A percentile compares a stretch with the other conserved stretches of the same genome.
Conservation (phyloP, 106 monocot species). For the Dioscorea zingiberensis region DNA sequence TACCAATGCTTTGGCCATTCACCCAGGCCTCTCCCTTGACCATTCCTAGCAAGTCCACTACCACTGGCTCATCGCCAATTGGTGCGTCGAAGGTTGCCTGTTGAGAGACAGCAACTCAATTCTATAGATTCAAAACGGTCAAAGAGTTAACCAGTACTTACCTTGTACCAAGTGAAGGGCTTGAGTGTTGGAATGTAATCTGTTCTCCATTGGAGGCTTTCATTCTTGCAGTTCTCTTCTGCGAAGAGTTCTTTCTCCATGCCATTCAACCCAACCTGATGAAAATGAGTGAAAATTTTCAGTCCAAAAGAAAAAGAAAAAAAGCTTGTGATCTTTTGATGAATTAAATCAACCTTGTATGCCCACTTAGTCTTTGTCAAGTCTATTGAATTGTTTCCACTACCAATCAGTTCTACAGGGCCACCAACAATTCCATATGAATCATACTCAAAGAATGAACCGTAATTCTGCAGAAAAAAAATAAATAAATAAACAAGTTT, state of each 20-base stretch:
- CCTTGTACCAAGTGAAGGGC: conserved; percentile 87
- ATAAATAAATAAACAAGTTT: not conserved
- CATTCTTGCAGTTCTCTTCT: not conserved
- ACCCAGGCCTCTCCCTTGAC: conserved; percentile 58
- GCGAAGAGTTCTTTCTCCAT: conserved; percentile 7
- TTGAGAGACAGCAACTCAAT: not conserved
- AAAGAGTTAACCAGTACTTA: not conserved
- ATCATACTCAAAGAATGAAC: conserved; percentile 36
- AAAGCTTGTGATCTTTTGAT: not conserved
- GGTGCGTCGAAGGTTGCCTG: conserved; percentile 67
- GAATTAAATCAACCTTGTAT: conserved; percentile 42
- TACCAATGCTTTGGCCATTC: conserved; percentile 50
- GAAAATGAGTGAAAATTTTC: not conserved
- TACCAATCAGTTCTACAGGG: conserved; percentile 44
- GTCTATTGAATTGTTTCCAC: conserved; percentile 21
- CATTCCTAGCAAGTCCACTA: conserved; percentile 48
- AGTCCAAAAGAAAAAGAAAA: not conserved
- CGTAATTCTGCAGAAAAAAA: conserved; percentile 54
- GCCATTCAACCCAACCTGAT: conserved; percentile 39
- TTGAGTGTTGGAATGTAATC: conserved; percentile 24
- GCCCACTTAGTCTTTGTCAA: conserved; percentile 43
- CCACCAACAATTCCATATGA: conserved; percentile 55
- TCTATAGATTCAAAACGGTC: not conserved
- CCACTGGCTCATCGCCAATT: conserved; percentile 31
- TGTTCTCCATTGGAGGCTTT: conserved; percentile 18